Conservation (phyloP, 768 basidiomycete genomes). For the Leccinum pellstonianum region DNA sequence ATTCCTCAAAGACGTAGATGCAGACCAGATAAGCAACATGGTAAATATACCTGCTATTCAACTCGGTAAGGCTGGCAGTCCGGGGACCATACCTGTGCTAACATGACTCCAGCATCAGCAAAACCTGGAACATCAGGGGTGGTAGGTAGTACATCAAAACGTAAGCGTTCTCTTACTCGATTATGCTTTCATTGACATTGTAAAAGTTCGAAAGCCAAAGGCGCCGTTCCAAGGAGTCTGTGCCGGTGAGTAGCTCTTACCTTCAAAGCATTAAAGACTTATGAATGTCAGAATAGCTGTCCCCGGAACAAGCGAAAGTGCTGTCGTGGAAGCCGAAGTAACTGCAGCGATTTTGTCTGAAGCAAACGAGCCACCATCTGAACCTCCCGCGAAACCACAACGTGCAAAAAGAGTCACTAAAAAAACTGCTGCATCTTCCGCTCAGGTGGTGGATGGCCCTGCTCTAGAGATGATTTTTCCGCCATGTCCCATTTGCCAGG, state of each 20-base stretch:
- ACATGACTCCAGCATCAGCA: constrained; percentile 4
- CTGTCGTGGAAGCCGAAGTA: constrained; percentile 16
- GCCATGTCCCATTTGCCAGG: constrained; percentile 47
- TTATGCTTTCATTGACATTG: constrained; percentile 5
- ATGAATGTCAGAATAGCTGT: constrained; percentile 26
- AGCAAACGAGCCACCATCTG: constrained; percentile 5
- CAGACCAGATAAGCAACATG: neutral
- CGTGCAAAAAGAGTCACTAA: constrained; percentile 7
- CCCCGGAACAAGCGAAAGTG: constrained; percentile 18
- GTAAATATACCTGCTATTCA: constrained; percentile 1
- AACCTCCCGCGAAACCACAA: constrained; percentile 12
- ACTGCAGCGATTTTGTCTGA: constrained; percentile 18
- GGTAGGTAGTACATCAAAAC: neutral
- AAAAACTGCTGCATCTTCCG: constrained; percentile 3
- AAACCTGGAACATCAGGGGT: neutral
- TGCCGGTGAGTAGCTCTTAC: constrained; percentile 17
- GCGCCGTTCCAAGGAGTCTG: constrained; percentile 1
- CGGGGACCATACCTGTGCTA: neutral
- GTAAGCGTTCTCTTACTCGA: constrained; percentile 8
- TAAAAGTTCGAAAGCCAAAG: constrained; percentile 6
- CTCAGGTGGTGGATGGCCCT: neutral
- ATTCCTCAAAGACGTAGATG: constrained; percentile 6
- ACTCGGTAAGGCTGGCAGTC: constrained; percentile 11
- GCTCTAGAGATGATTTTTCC: constrained; percentile 4
- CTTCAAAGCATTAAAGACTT: constrained; percentile 12